phyloP scores from a whole-genome alignment of 371 early-diverging fungal species.

The Racocetra persica region DNA sequence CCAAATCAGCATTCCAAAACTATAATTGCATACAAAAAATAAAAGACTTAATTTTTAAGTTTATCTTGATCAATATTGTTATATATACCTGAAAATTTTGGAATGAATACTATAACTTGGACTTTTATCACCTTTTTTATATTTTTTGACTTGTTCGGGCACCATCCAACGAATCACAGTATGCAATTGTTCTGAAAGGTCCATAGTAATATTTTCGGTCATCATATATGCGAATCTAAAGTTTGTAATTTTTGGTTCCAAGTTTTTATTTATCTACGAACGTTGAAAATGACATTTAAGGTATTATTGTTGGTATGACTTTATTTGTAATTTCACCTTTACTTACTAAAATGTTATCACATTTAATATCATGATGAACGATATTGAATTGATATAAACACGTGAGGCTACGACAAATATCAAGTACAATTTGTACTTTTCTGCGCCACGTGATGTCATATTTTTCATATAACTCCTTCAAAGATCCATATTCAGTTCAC shows the following conservation, averaged over 20 bases:
- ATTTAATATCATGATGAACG: constrained; percentile 27
- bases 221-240: constrained; percentile 13
- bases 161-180: constrained; percentile 30
- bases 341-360: constrained; percentile 14
- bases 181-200: neutral
- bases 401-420: constrained; percentile 32
- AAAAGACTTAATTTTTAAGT: neutral
- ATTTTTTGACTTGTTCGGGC: constrained; percentile 30
- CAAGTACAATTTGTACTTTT: constrained; percentile 23
- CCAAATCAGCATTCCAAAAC: too few species aligned
- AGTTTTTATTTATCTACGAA: neutral
- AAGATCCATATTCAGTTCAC: constrained; percentile 22
- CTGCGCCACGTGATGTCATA: constrained; percentile 27
- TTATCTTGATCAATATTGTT: too few species aligned
- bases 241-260: constrained; percentile 26
- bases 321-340: too few species aligned
- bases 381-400: neutral
- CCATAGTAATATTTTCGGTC: neutral
- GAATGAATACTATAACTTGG: neutral
- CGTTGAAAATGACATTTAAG: neutral
- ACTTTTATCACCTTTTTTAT: neutral
- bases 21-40: neutral
- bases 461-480: constrained; percentile 26
- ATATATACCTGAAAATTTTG: constrained; percentile 24
- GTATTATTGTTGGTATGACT: too few species aligned